These are phyloP conservation scores for Mrakia gelida DNA, from an alignment of 768 basidiomycete species.

Conservation along the genomic window DNA sequence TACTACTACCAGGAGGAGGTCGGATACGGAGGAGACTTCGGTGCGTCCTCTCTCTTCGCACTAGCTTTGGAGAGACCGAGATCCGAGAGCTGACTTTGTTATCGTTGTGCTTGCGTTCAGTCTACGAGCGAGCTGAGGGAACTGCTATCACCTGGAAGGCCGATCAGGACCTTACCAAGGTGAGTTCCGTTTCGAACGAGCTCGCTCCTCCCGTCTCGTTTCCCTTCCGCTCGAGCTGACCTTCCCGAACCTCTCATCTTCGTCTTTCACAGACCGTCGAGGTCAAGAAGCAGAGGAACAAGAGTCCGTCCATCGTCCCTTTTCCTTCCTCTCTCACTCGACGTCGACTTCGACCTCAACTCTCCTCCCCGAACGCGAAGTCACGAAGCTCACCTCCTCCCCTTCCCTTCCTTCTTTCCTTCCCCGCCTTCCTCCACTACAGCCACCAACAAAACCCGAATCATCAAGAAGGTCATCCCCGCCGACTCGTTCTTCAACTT, in stretches of 20 bases:
- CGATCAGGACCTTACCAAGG: slow-evolving; percentile 91
- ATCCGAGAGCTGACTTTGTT: not conserved
- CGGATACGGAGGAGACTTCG: slow-evolving; percentile 90
- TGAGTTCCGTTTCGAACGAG: not conserved
- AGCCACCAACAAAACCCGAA: slow-evolving; percentile 52
- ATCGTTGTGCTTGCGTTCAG: slow-evolving; percentile 35
- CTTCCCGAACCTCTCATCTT: no score
- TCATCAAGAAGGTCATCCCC: slow-evolving; percentile 70
- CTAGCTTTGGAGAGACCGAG: not conserved
- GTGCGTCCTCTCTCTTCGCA: not conserved
- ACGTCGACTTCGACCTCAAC: no score
- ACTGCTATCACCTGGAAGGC: slow-evolving; percentile 95
- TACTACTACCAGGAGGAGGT: slow-evolving; percentile 86
- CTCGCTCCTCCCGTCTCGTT: not conserved
- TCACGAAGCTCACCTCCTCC: not conserved
- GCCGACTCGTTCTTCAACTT: slow-evolving; percentile 99
- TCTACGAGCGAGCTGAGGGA: slow-evolving; percentile 90
- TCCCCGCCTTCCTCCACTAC: not conserved
- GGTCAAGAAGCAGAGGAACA: slow-evolving; percentile 99
- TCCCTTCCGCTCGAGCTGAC: not conserved
- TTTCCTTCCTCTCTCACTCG: no score
- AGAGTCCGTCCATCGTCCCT: slow-evolving; percentile 64
- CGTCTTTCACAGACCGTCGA: slow-evolving; percentile 61
- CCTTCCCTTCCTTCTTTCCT: not conserved
- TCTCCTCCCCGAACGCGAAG: not conserved